Evolutionary conservation across 2,329 filamentous ascomycete genomes (phyloP).

Genomic region (Fusarium subtropicale): DNA sequence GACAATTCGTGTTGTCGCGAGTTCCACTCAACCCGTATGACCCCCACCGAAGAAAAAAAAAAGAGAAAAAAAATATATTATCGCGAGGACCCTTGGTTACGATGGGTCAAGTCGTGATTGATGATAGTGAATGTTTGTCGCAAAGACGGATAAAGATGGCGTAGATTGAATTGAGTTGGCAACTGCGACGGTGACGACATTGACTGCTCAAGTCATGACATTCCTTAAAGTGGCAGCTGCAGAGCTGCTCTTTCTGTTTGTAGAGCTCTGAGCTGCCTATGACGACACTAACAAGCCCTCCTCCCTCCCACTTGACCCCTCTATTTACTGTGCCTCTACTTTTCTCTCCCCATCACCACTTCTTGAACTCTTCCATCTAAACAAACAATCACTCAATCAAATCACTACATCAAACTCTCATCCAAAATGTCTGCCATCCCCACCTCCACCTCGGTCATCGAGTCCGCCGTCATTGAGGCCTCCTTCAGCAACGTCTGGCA

Average conservation of each 20-base stretch:
- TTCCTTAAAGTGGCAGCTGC: conserved; percentile 18
- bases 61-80: not conserved
- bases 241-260: conserved; percentile 15
- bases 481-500: conserved; percentile 77
- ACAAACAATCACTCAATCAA: not conserved
- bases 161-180: not conserved
- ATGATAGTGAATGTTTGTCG: not conserved
- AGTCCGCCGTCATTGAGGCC: conserved; percentile 75
- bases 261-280: conserved; percentile 29
- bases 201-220: conserved; percentile 14
- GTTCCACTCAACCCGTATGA: conserved; percentile 7
- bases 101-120: not conserved
- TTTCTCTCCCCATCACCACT: conserved; percentile 4
- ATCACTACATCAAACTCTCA: not conserved
- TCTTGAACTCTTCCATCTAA: conserved; percentile 1
- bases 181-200: conserved; percentile 22
- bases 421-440: conserved; percentile 61
- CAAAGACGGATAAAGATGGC: not conserved
- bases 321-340: conserved; percentile 30
- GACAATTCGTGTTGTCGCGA: conserved; percentile 3
- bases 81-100: not conserved
- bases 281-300: conserved; percentile 25
- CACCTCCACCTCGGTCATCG: conserved; percentile 73
- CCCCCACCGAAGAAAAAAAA: conserved; percentile 18
- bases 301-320: conserved; percentile 11